These are phyloP conservation scores for Lepidium sativum DNA, from an alignment of 345 rosid species.

Conservation along the genomic window DNA sequence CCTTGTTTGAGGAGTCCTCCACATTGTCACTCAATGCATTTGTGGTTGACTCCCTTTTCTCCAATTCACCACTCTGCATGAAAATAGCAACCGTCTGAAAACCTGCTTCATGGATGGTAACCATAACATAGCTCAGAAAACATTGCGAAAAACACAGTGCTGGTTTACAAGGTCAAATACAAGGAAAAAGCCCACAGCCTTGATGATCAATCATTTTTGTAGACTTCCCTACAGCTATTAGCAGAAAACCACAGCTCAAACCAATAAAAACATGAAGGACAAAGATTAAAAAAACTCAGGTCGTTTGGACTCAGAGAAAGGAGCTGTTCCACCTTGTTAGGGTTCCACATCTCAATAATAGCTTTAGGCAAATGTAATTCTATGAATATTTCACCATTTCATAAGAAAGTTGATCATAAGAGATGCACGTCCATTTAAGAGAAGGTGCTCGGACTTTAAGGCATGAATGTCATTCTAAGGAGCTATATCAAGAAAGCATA, in stretches of 20 bases:
- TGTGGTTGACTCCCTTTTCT: conserved; percentile 40
- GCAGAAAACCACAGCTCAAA: background rate
- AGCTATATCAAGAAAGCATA: background rate
- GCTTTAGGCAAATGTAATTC: background rate
- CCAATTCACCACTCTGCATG: conserved; percentile 87
- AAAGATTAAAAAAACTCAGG: background rate
- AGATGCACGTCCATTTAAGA: background rate
- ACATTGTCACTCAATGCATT: conserved; percentile 38
- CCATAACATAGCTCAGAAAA: conserved; percentile 81
- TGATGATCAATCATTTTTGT: conserved; percentile 5
- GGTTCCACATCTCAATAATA: background rate
- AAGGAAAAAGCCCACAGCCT: conserved; percentile 18
- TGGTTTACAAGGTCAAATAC: conserved; percentile 18
- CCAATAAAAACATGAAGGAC: conserved; percentile 1
- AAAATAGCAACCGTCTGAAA: conserved; percentile 99
- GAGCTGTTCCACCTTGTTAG: background rate
- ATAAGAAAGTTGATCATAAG: background rate
- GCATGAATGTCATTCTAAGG: background rate
- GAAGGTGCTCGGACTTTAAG: background rate
- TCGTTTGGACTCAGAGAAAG: conserved; percentile 5
- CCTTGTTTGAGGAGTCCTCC: conserved; percentile 73
- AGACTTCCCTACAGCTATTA: background rate
- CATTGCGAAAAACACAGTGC: conserved; percentile 23
- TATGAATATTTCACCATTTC: background rate
- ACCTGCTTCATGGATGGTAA: conserved; percentile 87